Percentiles rank a stretch among this genome's conserved stretches.
phyloP scores from a whole-genome alignment of 306 rosid genomes.

The Prunus campanulata region DNA sequence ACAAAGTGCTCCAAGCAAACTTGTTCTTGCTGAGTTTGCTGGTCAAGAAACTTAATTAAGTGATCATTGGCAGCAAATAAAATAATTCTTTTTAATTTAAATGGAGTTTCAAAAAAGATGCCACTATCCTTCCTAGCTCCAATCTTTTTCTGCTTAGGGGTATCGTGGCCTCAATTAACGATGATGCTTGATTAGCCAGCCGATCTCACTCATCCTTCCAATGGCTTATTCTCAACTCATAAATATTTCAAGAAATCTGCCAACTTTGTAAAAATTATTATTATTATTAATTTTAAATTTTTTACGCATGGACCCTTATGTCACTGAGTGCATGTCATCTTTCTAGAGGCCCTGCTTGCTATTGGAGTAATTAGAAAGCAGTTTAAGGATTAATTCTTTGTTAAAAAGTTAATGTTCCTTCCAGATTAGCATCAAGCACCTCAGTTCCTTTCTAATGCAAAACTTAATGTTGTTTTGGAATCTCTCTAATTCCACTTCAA shows the following conservation, averaged over 20 bases:
- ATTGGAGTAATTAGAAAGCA: constrained; percentile 18
- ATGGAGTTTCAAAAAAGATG: constrained; percentile 35
- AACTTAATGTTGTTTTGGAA: constrained; percentile 16
- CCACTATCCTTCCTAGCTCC: constrained; percentile 28
- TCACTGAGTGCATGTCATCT: constrained; percentile 14
- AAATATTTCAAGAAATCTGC: background rate
- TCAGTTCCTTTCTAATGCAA: background rate
- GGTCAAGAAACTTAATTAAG: constrained; percentile 35
- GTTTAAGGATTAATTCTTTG: constrained; percentile 13
- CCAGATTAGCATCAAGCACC: background rate
- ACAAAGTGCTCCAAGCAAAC: constrained; percentile 19
- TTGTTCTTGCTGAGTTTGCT: constrained; percentile 6
- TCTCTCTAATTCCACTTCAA: background rate
- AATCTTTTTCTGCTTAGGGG: constrained; percentile 27
- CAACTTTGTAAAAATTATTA: background rate
- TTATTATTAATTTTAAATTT: background rate
- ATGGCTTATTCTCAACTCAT: background rate
- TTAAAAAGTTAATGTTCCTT: constrained; percentile 4
- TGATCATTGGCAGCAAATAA: constrained; percentile 30
- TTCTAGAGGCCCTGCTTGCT: background rate
- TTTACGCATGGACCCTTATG: constrained; percentile 18
- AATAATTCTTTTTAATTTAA: constrained; percentile 27
- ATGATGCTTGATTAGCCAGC: constrained; percentile 16
- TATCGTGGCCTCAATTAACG: constrained; percentile 39
- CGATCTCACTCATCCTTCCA: background rate